Conservation (phyloP, 345 rosid species). For the Citrus cavaleriei region DNA sequence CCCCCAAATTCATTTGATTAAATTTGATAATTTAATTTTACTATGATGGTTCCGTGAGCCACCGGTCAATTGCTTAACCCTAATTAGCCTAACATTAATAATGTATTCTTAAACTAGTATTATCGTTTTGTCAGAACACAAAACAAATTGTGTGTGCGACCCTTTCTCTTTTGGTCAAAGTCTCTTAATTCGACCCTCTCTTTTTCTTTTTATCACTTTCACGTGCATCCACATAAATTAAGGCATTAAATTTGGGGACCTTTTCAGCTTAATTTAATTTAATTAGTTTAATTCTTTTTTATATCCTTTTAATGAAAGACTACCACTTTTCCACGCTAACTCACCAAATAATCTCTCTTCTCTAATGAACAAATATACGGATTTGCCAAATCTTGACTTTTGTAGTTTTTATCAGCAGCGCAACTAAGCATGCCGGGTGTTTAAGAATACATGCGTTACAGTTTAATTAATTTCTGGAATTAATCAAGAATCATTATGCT, state of each 20-base stretch:
- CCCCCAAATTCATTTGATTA: no score
- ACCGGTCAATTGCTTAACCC: background rate
- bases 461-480: background rate
- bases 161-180: no score
- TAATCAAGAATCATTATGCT: no score
- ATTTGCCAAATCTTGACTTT: slow-evolving; percentile 2
- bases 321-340: background rate
- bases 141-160: no score
- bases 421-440: background rate
- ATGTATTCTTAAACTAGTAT: no score
- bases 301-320: background rate
- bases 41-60: background rate
- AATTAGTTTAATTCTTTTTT: background rate
- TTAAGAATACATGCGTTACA: background rate
- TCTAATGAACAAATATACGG: no score
- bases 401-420: background rate
- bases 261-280: background rate
- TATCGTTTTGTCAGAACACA: no score
- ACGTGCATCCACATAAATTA: background rate
- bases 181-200: no score
- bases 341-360: background rate
- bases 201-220: no score
- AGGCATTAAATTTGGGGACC: background rate
- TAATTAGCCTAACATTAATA: no score
- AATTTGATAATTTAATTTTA: background rate